phyloP scores from a whole-genome alignment of 306 rosid genomes.

The Lagenaria siceraria region DNA sequence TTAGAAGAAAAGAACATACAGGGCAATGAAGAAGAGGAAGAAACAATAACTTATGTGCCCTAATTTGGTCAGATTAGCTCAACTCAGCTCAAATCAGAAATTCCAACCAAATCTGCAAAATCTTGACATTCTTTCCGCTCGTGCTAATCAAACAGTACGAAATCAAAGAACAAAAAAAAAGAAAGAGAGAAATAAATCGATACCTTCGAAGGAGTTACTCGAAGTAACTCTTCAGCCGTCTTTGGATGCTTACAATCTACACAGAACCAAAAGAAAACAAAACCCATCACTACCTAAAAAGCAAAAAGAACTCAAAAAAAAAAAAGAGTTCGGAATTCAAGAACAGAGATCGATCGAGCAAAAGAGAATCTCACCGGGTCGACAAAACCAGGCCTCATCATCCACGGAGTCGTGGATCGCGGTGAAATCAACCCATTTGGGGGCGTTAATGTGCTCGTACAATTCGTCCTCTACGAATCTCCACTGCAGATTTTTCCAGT shows the following conservation, averaged over 20 bases:
- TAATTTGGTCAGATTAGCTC: background rate
- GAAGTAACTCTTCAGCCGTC: slow-evolving; percentile 69
- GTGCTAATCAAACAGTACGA: slow-evolving; percentile 4
- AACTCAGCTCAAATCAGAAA: background rate
- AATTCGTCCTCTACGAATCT: slow-evolving; percentile 59
- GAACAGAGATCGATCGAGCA: background rate
- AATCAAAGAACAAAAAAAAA: background rate
- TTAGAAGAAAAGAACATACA: background rate
- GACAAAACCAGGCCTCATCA: slow-evolving; percentile 84
- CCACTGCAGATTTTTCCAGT: slow-evolving; percentile 83
- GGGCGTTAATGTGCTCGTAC: slow-evolving; percentile 81
- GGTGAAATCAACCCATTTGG: slow-evolving; percentile 87
- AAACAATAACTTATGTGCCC: background rate
- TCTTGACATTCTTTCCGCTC: slow-evolving; percentile 9
- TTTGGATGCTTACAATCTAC: slow-evolving; percentile 87
- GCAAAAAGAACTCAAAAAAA: background rate
- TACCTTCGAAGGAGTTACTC: slow-evolving; percentile 73
- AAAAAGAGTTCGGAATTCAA: background rate
- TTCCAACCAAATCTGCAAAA: background rate
- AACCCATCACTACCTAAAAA: background rate
- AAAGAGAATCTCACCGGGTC: slow-evolving; percentile 32
- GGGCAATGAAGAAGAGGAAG: background rate
- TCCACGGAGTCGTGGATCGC: slow-evolving; percentile 20
- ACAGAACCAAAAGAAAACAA: slow-evolving; percentile 6
- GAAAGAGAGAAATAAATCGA: background rate